A percentile compares a stretch with the other conserved stretches of the same genome.
These are phyloP conservation scores for Cucurbitaria berberidis DNA, from an alignment of 2,329 filamentous ascomycete genomes.

Conservation along the genomic window DNA sequence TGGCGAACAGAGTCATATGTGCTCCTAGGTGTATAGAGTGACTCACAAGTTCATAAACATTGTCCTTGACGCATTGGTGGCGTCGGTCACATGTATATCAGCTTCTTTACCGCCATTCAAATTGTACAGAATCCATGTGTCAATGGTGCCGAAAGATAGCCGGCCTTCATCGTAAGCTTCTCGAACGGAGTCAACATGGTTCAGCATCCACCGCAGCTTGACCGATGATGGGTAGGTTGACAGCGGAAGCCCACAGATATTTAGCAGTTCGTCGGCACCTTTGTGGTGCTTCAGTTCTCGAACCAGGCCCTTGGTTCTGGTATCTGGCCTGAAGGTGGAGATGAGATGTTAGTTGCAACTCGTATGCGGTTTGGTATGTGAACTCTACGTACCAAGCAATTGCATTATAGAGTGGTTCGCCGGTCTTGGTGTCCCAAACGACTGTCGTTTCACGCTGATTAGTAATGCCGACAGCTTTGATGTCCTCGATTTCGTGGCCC, in stretches of 20 bases:
- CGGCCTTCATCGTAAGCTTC: constrained; percentile 77
- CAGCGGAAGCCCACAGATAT: constrained; percentile 79
- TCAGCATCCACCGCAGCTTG: constrained; percentile 83
- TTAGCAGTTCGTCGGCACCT: constrained; percentile 71
- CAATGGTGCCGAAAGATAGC: constrained; percentile 84
- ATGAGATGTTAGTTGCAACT: constrained; percentile 5
- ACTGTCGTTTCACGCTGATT: constrained; percentile 90
- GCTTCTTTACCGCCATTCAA: constrained; percentile 75
- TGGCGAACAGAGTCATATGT: constrained; percentile 1
- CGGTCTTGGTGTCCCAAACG: constrained; percentile 82
- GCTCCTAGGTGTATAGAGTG: neutral
- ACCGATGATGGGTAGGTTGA: constrained; percentile 89
- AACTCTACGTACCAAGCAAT: constrained; percentile 70
- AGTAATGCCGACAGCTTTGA: constrained; percentile 82
- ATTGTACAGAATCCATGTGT: constrained; percentile 86
- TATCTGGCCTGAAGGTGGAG: constrained; percentile 65
- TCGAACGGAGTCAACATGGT: constrained; percentile 71
- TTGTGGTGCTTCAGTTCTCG: constrained; percentile 73
- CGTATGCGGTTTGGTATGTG: neutral
- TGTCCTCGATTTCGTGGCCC: constrained; percentile 70
- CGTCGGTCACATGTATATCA: constrained; percentile 80
- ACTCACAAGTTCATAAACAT: constrained; percentile 86
- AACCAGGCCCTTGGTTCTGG: constrained; percentile 76
- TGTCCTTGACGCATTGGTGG: constrained; percentile 85
- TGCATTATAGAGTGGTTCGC: constrained; percentile 80